Evolutionary conservation across 2,329 filamentous ascomycete species (phyloP), one percentile per base, ranked within the genome.

Genomic region (Fusarium stilboides): DNA sequence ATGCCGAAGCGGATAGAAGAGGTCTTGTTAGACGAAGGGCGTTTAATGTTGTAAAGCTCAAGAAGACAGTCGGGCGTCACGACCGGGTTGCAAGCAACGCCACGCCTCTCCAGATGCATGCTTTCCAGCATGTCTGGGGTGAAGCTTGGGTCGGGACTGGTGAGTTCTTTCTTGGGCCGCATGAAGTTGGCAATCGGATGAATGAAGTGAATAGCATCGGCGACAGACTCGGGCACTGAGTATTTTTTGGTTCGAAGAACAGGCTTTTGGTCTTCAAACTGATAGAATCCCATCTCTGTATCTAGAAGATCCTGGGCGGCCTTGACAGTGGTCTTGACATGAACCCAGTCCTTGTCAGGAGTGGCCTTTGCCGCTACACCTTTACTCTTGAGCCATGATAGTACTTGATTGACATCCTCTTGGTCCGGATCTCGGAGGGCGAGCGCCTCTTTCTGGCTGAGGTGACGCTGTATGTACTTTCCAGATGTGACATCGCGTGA

Each of bases 171-270:
- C 49, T 73, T 79, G 3, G 83, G 83, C 4, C 78, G 76, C 80
- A 86, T 82, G 58, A 87, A 87, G 76, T 86, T 83, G 58, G 79
- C 77, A 42, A 86, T 73, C 1, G 85, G 85, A 40, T 84, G 80
- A 28, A 87, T 76, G 62, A 86, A 86, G 54, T 78, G 79, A 54
- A 87, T 78, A 57, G 78, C 72, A 3, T 74, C 69, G 3, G 75
- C 69, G 7, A 87, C 75, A 6, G 73, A 64, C 6, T 76, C 76
- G 1, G 85, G 84, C 3, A 86, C 74, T 3, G 78, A 78, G 67
- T 87, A 86, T 19, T 81, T 75, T 13, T 73, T 79, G 5, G 84
- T 80, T 14, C 85, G 80, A 5, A 86, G 75, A 5, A 85, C 78
- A 2, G 80, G 75, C 6, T 69, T 61, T 40, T 77, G 72, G 36